These are phyloP conservation scores for Claviceps capensis DNA, from an alignment of 2,329 filamentous ascomycete genomes.

Conservation along the genomic window DNA sequence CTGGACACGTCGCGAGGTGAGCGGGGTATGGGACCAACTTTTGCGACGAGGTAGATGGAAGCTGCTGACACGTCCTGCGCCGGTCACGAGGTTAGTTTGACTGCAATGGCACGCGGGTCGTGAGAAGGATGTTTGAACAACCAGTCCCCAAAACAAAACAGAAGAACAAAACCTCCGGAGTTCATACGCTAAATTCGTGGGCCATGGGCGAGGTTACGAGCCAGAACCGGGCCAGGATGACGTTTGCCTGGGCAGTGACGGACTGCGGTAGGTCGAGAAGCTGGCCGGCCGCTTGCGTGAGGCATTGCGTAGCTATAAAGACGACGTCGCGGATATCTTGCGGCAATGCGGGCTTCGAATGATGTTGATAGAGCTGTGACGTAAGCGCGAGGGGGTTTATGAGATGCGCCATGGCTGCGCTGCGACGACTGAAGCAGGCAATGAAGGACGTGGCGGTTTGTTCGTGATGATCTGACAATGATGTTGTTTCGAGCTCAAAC, in stretches of 20 bases:
- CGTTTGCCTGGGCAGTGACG: conserved; percentile 71
- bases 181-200: conserved; percentile 41
- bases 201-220: conserved; percentile 41
- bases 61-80: conserved; percentile 67
- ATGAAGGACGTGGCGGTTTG: neutral
- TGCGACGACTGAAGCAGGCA: neutral
- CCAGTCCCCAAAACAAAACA: too few relatives aligned
- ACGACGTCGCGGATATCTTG: conserved; percentile 57
- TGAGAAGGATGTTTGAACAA: too few relatives aligned
- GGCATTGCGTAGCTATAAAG: conserved; percentile 55
- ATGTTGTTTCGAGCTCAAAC: too few relatives aligned
- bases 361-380: conserved; percentile 49
- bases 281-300: conserved; percentile 67
- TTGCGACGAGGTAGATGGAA: conserved; percentile 66
- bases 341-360: conserved; percentile 45
- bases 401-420: conserved; percentile 40
- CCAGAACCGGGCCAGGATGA: conserved; percentile 74
- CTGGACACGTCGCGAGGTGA: conserved; percentile 71
- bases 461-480: too few relatives aligned
- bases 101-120: neutral
- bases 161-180: neutral
- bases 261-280: conserved; percentile 76
- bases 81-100: neutral
- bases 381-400: conserved; percentile 59
- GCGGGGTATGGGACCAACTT: conserved; percentile 64